These are phyloP conservation scores for Fonsecaea pedrosoi DNA, from an alignment of 2,329 filamentous ascomycete genomes.

Conservation along the genomic window DNA sequence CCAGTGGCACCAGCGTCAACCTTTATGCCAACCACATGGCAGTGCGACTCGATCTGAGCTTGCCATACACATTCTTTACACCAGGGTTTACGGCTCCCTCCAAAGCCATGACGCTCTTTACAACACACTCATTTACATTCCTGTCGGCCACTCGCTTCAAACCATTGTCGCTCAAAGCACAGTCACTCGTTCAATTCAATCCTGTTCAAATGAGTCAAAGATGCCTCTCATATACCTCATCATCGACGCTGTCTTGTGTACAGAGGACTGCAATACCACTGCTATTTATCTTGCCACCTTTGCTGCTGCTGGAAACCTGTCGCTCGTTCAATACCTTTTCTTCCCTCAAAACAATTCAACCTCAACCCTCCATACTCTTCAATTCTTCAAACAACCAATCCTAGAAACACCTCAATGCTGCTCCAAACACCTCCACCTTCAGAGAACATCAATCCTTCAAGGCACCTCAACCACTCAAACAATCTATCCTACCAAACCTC, in stretches of 20 bases:
- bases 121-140: not conserved
- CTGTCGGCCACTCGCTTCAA: not conserved
- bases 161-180: not conserved
- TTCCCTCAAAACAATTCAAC: too few species aligned
- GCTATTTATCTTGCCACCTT: too few species aligned
- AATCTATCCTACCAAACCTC: too few species aligned
- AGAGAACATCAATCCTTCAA: too few species aligned
- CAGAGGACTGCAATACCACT: too few species aligned
- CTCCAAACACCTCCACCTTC: too few species aligned
- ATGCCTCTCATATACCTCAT: too few species aligned
- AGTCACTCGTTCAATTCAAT: not conserved
- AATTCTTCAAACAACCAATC: too few species aligned
- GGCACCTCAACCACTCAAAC: not conserved
- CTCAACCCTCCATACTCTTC: too few species aligned
- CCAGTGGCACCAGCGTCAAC: conserved; percentile 7
- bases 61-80: conserved; percentile 9
- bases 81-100: not conserved
- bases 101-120: conserved; percentile 3
- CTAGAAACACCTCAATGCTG: too few species aligned
- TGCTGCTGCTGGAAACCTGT: not conserved
- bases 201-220: too few species aligned
- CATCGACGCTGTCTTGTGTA: too few species aligned
- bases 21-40: conserved; percentile 7
- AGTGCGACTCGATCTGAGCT: conserved; percentile 17
- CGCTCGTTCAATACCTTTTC: not conserved